Evolutionary conservation across 1,284 basidiomycete species (phyloP).

Genomic region (Papiliotrema nemorosa): DNA sequence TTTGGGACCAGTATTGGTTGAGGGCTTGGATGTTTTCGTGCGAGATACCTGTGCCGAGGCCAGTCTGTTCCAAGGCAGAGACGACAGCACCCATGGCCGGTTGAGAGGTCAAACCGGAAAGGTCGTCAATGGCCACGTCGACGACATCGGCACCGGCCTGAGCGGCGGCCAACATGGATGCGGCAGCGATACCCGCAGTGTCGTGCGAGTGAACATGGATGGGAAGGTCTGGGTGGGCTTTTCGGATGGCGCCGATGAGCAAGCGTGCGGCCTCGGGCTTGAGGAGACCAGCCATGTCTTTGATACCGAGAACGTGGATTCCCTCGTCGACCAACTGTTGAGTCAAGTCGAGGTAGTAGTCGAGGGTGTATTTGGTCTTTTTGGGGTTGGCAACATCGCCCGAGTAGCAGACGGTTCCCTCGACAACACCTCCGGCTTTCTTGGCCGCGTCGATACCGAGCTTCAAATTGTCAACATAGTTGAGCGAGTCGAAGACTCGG

Average conservation of each 20-base stretch:
- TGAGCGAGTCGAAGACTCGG: constrained; percentile 98
- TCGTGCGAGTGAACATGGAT: constrained; percentile 99
- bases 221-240: constrained; percentile 94
- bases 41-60: constrained; percentile 91
- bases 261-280: constrained; percentile 91
- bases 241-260: constrained; percentile 91
- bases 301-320: constrained; percentile 96
- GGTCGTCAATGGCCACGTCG: constrained; percentile 97
- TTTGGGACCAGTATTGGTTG: constrained; percentile 98
- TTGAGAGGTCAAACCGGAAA: constrained; percentile 98
- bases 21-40: constrained; percentile 97
- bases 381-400: constrained; percentile 94
- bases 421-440: constrained; percentile 97
- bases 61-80: constrained; percentile 91
- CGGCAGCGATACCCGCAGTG: constrained; percentile 95
- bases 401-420: constrained; percentile 98
- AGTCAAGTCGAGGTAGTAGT: constrained; percentile 97
- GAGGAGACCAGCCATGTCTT: constrained; percentile 98
- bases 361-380: constrained; percentile 95
- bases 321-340: constrained; percentile 91
- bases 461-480: constrained; percentile 95
- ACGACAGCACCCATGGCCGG: constrained; percentile 97
- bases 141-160: constrained; percentile 96
- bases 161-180: constrained; percentile 94
- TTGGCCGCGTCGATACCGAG: constrained; percentile 98